Percentiles rank a stretch among this genome's conserved stretches.
Evolutionary conservation across 768 basidiomycete species (phyloP).

Genomic region (Mycena latifolia): DNA sequence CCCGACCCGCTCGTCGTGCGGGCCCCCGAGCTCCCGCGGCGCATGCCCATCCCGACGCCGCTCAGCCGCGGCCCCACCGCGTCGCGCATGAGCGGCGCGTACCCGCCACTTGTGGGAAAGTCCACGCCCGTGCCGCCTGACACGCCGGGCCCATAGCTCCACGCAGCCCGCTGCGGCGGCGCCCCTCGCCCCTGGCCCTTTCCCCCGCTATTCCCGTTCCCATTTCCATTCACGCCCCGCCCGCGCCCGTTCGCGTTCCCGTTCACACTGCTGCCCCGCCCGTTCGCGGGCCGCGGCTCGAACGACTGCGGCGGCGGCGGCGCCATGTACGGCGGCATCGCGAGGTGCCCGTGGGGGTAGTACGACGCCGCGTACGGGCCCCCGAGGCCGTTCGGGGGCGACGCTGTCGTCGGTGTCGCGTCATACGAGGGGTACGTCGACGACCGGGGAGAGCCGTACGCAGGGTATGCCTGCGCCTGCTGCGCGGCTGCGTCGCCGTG

Average conservation of each 20-base stretch:
- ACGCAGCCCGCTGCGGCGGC: constrained; percentile 62
- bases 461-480: constrained; percentile 34
- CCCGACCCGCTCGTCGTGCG: constrained; percentile 54
- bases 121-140: constrained; percentile 30
- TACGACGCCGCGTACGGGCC: constrained; percentile 22
- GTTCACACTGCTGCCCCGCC: constrained; percentile 29
- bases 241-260: constrained; percentile 20
- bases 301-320: constrained; percentile 19
- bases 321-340: constrained; percentile 33
- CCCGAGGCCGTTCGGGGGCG: constrained; percentile 15
- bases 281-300: constrained; percentile 9
- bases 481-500: constrained; percentile 14
- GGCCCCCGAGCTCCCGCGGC: constrained; percentile 64
- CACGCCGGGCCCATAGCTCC: constrained; percentile 80
- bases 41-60: constrained; percentile 67
- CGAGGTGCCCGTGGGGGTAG: constrained; percentile 26
- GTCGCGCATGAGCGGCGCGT: constrained; percentile 15
- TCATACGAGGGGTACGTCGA: constrained; percentile 12
- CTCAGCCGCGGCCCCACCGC: constrained; percentile 34
- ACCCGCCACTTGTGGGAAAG: constrained; percentile 24
- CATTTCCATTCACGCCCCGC: constrained; percentile 43
- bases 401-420: constrained; percentile 22
- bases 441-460: constrained; percentile 2
- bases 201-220: constrained; percentile 9
- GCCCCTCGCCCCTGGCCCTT: constrained; percentile 44